These are phyloP conservation scores for Noccaea bulbosa DNA, from an alignment of 345 rosid genomes.

Conservation along the genomic window DNA sequence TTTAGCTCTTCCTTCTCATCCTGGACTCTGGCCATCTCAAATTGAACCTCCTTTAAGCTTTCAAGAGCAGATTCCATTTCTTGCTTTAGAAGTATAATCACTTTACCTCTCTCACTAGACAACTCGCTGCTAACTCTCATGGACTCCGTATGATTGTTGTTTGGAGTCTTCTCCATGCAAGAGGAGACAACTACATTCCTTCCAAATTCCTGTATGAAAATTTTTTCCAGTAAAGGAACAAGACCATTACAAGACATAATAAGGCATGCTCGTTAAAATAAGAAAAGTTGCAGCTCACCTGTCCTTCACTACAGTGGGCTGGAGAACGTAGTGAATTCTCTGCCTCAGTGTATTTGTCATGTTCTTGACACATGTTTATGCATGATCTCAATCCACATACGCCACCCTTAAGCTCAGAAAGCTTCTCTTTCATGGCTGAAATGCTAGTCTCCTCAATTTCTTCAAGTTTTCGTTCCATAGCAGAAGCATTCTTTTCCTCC, in stretches of 20 bases:
- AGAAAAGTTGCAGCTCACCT: conserved; percentile 59
- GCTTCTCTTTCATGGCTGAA: conserved; percentile 57
- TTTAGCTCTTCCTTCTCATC: conserved; percentile 65
- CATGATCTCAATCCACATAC: conserved; percentile 63
- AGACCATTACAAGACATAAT: conserved; percentile 15
- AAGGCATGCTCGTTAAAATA: conserved; percentile 22
- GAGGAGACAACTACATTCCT: conserved; percentile 40
- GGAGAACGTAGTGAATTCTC: conserved; percentile 41
- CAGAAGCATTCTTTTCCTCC: conserved; percentile 54
- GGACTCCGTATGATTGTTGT: conserved; percentile 39
- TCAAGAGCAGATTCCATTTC: conserved; percentile 80
- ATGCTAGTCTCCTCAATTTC: conserved; percentile 62
- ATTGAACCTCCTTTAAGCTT: conserved; percentile 70
- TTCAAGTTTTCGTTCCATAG: conserved; percentile 59
- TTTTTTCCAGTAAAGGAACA: neutral
- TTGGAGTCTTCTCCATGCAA: conserved; percentile 44
- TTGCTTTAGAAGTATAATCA: conserved; percentile 65
- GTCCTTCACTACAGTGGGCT: conserved; percentile 42
- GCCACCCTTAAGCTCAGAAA: conserved; percentile 65
- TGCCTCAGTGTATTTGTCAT: conserved; percentile 43
- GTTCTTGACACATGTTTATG: conserved; percentile 50
- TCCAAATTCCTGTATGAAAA: conserved; percentile 41
- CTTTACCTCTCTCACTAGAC: conserved; percentile 53
- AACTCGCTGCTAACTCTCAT: conserved; percentile 37
- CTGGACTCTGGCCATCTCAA: conserved; percentile 64